These are phyloP conservation scores for Didymella exigua DNA, from an alignment of 2,329 filamentous ascomycete genomes.

Conservation along the genomic window DNA sequence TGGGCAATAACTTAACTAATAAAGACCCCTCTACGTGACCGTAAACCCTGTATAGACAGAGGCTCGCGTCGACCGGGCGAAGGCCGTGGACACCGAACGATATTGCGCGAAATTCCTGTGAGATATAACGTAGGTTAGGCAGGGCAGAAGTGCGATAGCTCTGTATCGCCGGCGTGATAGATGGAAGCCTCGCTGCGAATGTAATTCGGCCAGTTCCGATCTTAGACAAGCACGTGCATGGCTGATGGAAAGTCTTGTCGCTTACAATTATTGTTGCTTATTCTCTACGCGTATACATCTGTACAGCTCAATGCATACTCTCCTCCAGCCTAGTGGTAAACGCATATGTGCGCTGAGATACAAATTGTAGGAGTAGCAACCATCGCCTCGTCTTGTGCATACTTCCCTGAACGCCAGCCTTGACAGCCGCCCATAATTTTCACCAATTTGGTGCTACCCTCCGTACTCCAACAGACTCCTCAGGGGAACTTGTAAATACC, in stretches of 20 bases:
- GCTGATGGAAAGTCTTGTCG: background rate
- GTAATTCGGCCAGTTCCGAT: too few relatives aligned
- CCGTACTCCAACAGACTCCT: background rate
- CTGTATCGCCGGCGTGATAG: too few relatives aligned
- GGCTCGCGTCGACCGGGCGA: too few relatives aligned
- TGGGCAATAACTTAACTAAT: too few relatives aligned
- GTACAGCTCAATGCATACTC: background rate
- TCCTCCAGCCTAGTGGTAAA: background rate
- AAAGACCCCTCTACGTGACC: too few relatives aligned
- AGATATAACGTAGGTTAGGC: too few relatives aligned
- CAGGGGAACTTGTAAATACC: background rate
- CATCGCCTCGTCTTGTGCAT: background rate
- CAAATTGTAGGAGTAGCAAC: background rate
- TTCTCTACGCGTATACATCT: background rate
- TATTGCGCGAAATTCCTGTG: too few relatives aligned
- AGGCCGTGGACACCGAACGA: too few relatives aligned
- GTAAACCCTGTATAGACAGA: too few relatives aligned
- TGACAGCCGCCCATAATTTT: background rate
- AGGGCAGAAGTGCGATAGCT: too few relatives aligned
- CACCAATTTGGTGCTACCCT: constrained; percentile 8
- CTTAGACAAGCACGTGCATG: too few relatives aligned
- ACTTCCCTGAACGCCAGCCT: background rate
- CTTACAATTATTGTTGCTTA: background rate
- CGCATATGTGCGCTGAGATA: background rate
- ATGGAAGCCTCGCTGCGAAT: too few relatives aligned